These are phyloP conservation scores for Candida ascalaphidarum DNA, from an alignment of 805 yeast genomes.

Conservation along the genomic window DNA sequence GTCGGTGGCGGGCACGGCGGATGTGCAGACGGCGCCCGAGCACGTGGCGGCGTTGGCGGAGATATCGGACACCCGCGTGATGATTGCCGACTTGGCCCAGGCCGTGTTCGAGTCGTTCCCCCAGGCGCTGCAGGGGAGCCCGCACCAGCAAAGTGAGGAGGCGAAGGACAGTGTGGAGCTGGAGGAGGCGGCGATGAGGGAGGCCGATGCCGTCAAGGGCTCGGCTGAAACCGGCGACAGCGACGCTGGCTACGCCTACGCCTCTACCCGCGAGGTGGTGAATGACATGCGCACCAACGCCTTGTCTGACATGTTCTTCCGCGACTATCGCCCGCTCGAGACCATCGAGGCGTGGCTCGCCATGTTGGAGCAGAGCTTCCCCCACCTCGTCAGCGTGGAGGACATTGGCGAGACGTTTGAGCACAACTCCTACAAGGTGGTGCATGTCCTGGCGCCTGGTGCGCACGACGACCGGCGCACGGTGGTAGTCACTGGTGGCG, in stretches of 20 bases:
- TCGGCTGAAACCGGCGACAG: no score
- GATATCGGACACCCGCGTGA: conserved; percentile 15
- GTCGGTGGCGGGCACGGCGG: conserved; percentile 32
- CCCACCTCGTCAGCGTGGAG: conserved; percentile 55
- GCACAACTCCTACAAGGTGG: conserved; percentile 59
- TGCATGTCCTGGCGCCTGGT: conserved; percentile 48
- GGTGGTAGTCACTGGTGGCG: conserved; percentile 72
- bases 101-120: conserved; percentile 51
- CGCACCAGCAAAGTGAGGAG: conserved; percentile 3
- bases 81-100: conserved; percentile 52
- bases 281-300: conserved; percentile 5
- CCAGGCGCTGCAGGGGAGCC: conserved; percentile 3
- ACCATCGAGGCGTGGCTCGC: conserved; percentile 71
- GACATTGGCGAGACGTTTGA: conserved; percentile 70
- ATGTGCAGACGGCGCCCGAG: conserved; percentile 35
- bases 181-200: conserved; percentile 5
- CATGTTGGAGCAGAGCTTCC: conserved; percentile 49
- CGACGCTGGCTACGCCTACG: conserved; percentile 1
- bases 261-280: conserved; percentile 4
- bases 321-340: conserved; percentile 56
- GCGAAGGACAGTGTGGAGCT: conserved; percentile 6
- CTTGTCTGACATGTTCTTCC: conserved; percentile 52
- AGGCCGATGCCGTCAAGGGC: no score
- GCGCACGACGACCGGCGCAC: conserved; percentile 40
- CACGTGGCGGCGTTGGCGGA: no score